Evolutionary conservation across 306 rosid species (phyloP).

Genomic region (Arachis hypogaea): DNA sequence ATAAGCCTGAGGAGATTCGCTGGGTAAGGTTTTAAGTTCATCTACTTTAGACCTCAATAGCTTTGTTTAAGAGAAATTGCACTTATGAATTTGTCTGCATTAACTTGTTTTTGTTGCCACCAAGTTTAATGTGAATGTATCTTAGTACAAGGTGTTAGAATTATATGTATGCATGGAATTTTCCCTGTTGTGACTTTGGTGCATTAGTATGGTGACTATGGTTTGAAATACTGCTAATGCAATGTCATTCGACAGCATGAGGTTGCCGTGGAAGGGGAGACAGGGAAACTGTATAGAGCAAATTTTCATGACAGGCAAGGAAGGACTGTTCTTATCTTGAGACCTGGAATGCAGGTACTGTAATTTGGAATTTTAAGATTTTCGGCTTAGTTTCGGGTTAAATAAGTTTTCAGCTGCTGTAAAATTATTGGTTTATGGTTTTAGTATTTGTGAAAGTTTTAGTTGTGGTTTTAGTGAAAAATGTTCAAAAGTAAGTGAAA

Average conservation of each 20-base stretch:
- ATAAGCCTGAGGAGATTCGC: constrained; percentile 83
- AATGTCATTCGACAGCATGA: constrained; percentile 42
- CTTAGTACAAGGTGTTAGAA: background rate
- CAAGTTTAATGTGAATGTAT: background rate
- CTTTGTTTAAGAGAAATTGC: background rate
- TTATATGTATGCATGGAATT: background rate
- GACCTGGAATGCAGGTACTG: constrained; percentile 60
- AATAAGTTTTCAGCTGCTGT: no score
- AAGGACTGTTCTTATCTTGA: constrained; percentile 51
- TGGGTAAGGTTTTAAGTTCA: constrained; percentile 61
- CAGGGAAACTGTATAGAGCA: constrained; percentile 83
- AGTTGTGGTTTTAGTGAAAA: no score
- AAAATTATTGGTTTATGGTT: no score
- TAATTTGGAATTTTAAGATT: constrained; percentile 7
- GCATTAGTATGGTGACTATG: constrained; percentile 23
- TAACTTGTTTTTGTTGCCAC: background rate
- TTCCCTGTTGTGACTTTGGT: constrained; percentile 16
- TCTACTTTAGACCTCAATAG: background rate
- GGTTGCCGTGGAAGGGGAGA: constrained; percentile 56
- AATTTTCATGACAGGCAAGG: constrained; percentile 75
- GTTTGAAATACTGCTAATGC: constrained; percentile 21
- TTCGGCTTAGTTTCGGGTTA: background rate
- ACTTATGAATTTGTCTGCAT: background rate
- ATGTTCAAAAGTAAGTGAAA: no score
- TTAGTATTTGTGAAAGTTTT: no score